These are phyloP conservation scores for Mortierella sp. DNA, from an alignment of 371 early-diverging fungal genomes.

Conservation along the genomic window DNA sequence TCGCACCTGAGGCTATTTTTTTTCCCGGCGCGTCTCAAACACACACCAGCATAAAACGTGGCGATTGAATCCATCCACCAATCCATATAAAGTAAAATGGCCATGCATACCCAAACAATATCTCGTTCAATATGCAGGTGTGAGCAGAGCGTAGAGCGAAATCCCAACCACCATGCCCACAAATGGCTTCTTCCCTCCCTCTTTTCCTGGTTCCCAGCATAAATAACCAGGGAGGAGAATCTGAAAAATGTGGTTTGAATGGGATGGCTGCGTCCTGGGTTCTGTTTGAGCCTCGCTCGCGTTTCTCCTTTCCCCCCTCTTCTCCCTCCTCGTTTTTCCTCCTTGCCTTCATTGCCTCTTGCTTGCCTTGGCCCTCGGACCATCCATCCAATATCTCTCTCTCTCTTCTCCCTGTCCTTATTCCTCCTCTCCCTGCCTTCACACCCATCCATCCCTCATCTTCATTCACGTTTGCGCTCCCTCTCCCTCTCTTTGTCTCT, in stretches of 20 bases:
- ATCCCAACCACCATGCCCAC: background rate
- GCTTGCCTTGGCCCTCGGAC: background rate
- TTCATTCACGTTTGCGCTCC: background rate
- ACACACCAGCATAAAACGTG: background rate
- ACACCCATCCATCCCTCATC: background rate
- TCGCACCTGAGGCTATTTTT: background rate
- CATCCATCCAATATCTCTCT: background rate
- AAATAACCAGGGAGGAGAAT: background rate
- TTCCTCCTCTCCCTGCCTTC: background rate
- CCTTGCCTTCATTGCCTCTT: slow-evolving; percentile 1
- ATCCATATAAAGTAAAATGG: background rate
- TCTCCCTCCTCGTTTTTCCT: too few relatives aligned
- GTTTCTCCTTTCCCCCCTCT: background rate
- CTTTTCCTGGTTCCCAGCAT: background rate
- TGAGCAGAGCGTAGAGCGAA: background rate
- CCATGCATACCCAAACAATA: background rate
- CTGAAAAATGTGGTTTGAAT: slow-evolving; percentile 8
- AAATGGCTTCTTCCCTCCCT: background rate
- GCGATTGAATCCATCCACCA: background rate
- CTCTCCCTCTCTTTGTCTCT: background rate
- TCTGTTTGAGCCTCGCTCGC: background rate
- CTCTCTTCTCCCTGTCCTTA: too few relatives aligned
- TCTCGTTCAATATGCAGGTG: too few relatives aligned
- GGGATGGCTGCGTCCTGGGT: slow-evolving; percentile 6
- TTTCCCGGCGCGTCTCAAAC: background rate